Evolutionary conservation across 164 flowering plant genomes (phyloP), one percentile per base, ranked within the genome.

Genomic region (Kingdonia uniflora): DNA sequence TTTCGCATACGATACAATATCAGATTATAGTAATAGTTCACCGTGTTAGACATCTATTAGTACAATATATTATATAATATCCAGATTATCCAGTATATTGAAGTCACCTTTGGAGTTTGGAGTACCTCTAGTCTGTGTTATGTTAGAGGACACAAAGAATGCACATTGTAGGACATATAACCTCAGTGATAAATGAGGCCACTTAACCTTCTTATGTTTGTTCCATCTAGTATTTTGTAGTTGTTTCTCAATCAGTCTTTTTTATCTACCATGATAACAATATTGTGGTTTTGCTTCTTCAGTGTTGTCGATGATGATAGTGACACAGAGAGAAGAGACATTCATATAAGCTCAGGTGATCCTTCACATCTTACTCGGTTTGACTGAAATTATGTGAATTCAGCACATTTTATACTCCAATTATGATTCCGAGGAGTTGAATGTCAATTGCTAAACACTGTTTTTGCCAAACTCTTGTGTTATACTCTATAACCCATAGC

Each of bases 221-320:
- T n/a, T n/a, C n/a, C 44, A 49, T 26, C n/a, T 16, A 33, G 16
- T 23, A 8, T 10, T 15, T 56, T 41, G 4, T 41, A 16, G 4
- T 41, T 1, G 17, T 15, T 14, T 12, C 13, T 11, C 14, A 14
- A 14, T 11, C 14, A 52, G 10, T 41, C 47, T 43, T 63, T 13
- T 35, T 33, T 41, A 26, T 33, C 44, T 40, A 24, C 47, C 20
- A 21, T 14, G 16, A 50, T 22, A 39, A 60, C 35, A 20, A 40
- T 19, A 14, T 25, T 0, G 37, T 52, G 11, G 10, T 54, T 47
- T 45, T 33, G 39, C 29, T 63, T 54, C 35, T 67, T 54, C 85
- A 91, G 97, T 69, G 92, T 91, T 39, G 76, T 81, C 56, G 91
- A 84, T 69, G 90, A 83, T 67, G 90, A 83, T 58, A 44, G 33